Evolutionary conservation across 441 rosid genomes (phyloP).

Genomic region (Adansonia grandidieri): DNA sequence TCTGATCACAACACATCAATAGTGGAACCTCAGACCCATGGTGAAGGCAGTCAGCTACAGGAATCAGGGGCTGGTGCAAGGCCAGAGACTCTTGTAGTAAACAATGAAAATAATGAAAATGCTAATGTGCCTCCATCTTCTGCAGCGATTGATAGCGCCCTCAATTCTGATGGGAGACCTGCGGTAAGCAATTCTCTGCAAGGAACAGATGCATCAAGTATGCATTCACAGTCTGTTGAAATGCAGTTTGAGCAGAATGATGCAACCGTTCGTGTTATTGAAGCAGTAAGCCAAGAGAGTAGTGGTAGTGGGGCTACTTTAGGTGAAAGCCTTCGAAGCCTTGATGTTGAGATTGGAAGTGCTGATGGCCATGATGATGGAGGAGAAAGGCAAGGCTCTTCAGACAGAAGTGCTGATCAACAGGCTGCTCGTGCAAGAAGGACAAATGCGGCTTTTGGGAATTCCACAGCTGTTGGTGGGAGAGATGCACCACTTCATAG

Average conservation of each 20-base stretch:
- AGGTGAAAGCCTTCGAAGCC: constrained; percentile 98
- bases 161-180: constrained; percentile 52
- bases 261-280: constrained; percentile 83
- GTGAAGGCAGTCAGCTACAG: constrained; percentile 50
- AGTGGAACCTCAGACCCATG: constrained; percentile 56
- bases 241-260: constrained; percentile 97
- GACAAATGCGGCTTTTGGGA: constrained; percentile 62
- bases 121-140: constrained; percentile 51
- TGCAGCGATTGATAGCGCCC: constrained; percentile 50
- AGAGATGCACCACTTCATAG: constrained; percentile 91
- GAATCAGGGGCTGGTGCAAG: constrained; percentile 54
- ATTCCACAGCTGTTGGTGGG: constrained; percentile 56
- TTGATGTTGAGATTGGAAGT: constrained; percentile 99
- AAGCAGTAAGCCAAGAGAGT: constrained; percentile 99
- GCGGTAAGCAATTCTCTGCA: constrained; percentile 53
- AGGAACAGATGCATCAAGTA: constrained; percentile 43
- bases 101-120: constrained; percentile 53
- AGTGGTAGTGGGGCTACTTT: constrained; percentile 97
- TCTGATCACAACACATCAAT: constrained; percentile 58
- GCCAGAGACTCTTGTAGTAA: constrained; percentile 58
- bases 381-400: constrained; percentile 88
- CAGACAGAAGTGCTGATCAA: constrained; percentile 65
- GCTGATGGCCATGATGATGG: constrained; percentile 99
- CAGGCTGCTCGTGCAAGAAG: constrained; percentile 74
- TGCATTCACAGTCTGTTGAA: constrained; percentile 65